Percentiles rank a stretch among this genome's conserved stretches.
Conservation (phyloP, 176 grass and related monocot genomes). For the Microstegium vimineum region DNA sequence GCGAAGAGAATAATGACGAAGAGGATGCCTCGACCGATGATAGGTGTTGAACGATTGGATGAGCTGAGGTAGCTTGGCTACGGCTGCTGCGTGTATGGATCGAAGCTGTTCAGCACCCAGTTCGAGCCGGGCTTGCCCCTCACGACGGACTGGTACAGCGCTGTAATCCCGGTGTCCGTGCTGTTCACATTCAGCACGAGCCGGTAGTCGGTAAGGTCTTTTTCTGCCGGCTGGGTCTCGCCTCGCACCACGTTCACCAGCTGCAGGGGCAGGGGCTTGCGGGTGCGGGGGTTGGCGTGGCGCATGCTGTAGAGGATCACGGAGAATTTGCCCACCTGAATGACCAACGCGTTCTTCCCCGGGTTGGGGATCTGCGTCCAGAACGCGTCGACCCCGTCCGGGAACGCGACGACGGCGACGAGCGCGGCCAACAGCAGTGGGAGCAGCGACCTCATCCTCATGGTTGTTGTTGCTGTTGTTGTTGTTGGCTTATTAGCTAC, state of each 20-base stretch:
- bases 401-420: not conserved
- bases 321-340: constrained; percentile 24
- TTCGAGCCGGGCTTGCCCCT: constrained; percentile 23
- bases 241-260: constrained; percentile 18
- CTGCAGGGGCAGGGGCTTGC: not conserved
- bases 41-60: too few species aligned
- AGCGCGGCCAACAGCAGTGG: not conserved
- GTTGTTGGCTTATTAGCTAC: too few species aligned
- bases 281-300: not conserved
- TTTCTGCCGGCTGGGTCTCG: not conserved
- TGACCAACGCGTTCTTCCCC: not conserved
- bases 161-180: not conserved
- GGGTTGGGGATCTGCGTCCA: constrained; percentile 25
- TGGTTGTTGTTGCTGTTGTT: too few species aligned
- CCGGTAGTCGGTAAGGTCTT: constrained; percentile 10
- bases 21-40: not conserved
- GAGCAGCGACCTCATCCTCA: not conserved
- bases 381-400: not conserved
- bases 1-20: too few species aligned
- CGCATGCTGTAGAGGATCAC: constrained; percentile 22
- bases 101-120: constrained; percentile 32
- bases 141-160: constrained; percentile 11
- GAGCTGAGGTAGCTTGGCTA: not conserved
- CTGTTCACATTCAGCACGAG: constrained; percentile 8
- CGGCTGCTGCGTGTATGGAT: not conserved